Conservation (phyloP, 2,329 filamentous ascomycete species). For the Fusarium sp. region DNA sequence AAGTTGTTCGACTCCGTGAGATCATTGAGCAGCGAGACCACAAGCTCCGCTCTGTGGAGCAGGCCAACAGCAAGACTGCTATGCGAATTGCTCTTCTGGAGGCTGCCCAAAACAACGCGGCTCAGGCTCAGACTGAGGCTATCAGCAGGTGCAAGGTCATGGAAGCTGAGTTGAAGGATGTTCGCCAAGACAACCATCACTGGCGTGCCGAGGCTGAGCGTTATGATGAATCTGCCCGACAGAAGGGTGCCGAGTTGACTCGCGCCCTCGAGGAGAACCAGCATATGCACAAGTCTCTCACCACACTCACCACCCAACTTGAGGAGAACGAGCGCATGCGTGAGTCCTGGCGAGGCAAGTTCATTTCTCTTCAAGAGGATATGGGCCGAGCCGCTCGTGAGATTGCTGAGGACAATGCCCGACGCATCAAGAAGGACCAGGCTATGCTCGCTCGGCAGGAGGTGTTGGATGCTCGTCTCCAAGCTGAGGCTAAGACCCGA, state of each 20-base stretch:
- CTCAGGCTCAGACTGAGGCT: slow-evolving; percentile 66
- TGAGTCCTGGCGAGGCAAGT: slow-evolving; percentile 85
- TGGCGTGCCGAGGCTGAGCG: slow-evolving; percentile 73
- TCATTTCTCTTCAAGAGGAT: slow-evolving; percentile 87
- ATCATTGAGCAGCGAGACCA: slow-evolving; percentile 77
- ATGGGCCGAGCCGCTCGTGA: slow-evolving; percentile 84
- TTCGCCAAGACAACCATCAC: slow-evolving; percentile 68
- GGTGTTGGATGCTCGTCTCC: slow-evolving; percentile 80
- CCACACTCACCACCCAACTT: slow-evolving; percentile 80
- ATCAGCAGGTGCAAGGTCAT: slow-evolving; percentile 65
- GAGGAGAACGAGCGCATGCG: slow-evolving; percentile 88
- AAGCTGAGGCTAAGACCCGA: slow-evolving; percentile 77
- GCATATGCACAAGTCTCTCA: slow-evolving; percentile 78
- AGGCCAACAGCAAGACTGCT: slow-evolving; percentile 63
- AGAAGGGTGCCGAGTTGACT: slow-evolving; percentile 61
- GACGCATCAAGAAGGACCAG: slow-evolving; percentile 82
- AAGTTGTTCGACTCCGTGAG: slow-evolving; percentile 75
- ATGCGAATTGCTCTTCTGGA: slow-evolving; percentile 77
- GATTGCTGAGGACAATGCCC: slow-evolving; percentile 84
- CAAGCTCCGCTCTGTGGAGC: slow-evolving; percentile 70
- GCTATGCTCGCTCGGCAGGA: slow-evolving; percentile 83
- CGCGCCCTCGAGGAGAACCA: slow-evolving; percentile 71
- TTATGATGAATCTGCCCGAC: slow-evolving; percentile 63
- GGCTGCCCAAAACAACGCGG: slow-evolving; percentile 69
- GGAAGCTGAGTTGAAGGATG: slow-evolving; percentile 67